Conservation (phyloP, 148 eudicot genomes). For the Limonium bicolor region DNA sequence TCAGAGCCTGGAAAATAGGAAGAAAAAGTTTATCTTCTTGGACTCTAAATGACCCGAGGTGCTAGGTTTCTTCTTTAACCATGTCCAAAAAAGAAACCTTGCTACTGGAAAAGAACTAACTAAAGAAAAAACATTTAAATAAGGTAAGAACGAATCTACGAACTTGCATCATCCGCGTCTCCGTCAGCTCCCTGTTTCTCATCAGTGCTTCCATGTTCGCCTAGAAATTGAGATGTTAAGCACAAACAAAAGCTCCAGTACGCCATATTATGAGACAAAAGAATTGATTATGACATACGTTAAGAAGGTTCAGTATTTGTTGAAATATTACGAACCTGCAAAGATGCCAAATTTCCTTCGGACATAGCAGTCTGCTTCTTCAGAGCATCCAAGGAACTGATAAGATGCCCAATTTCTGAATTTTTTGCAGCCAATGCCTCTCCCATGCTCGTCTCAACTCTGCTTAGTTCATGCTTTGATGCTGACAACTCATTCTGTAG, state of each 20-base stretch:
- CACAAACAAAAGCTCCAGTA: neutral
- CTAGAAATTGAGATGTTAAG: constrained; percentile 15
- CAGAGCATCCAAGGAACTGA: constrained; percentile 62
- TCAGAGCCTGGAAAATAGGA: constrained; percentile 47
- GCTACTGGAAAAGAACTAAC: neutral
- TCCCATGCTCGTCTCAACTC: constrained; percentile 70
- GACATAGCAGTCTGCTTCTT: constrained; percentile 94
- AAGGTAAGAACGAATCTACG: constrained; percentile 12
- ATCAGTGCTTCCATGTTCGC: constrained; percentile 87
- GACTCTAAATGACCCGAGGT: too few relatives aligned
- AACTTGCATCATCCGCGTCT: constrained; percentile 99
- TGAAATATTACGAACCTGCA: constrained; percentile 57
- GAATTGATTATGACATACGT: too few relatives aligned
- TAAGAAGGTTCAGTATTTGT: too few relatives aligned
- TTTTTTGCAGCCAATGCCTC: constrained; percentile 94
- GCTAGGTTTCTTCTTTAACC: too few relatives aligned
- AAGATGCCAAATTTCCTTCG: constrained; percentile 90
- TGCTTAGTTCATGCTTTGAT: constrained; percentile 59
- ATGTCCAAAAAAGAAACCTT: too few relatives aligned
- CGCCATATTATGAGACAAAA: too few relatives aligned
- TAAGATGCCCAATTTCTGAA: constrained; percentile 83
- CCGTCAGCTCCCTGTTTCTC: constrained; percentile 91
- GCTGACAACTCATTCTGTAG: constrained; percentile 61
- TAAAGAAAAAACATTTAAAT: neutral
- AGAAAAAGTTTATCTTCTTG: neutral